Percentiles rank a stretch among this genome's conserved stretches.
Evolutionary conservation across 1,139 yeast genomes (phyloP).

Genomic region (Candida sp.): DNA sequence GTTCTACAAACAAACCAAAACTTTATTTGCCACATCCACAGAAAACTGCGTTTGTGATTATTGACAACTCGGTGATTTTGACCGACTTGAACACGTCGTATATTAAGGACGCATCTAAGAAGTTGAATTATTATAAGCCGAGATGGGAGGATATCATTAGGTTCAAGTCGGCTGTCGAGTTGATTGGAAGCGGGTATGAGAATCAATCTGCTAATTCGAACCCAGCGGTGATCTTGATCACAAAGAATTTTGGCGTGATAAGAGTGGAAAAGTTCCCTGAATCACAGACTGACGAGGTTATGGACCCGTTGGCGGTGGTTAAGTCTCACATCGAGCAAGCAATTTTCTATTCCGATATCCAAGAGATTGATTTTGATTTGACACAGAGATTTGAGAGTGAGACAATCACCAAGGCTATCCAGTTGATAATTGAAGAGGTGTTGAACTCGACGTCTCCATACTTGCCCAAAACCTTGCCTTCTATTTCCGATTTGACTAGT

Average conservation of each 20-base stretch:
- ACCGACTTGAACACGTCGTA: conserved; percentile 60
- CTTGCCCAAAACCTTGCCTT: conserved; percentile 32
- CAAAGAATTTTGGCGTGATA: conserved; percentile 66
- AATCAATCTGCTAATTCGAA: conserved; percentile 30
- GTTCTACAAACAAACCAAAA: conserved; percentile 45
- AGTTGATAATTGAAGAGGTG: conserved; percentile 56
- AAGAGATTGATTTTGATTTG: conserved; percentile 62
- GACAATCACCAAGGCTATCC: conserved; percentile 53
- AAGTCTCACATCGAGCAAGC: conserved; percentile 86
- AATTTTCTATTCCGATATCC: conserved; percentile 56
- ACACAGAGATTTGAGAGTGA: conserved; percentile 34
- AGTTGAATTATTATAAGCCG: conserved; percentile 43
- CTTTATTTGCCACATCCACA: conserved; percentile 65
- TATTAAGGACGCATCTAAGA: conserved; percentile 12
- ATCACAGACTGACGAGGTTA: conserved; percentile 15
- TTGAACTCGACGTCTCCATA: conserved; percentile 48
- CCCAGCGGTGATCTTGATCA: conserved; percentile 53
- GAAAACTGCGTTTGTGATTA: conserved; percentile 64
- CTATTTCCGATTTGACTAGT: conserved; percentile 27
- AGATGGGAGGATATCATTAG: conserved; percentile 82
- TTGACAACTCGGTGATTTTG: conserved; percentile 65
- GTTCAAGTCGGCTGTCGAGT: conserved; percentile 54
- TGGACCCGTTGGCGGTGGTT: conserved; percentile 44
- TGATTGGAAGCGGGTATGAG: conserved; percentile 69
- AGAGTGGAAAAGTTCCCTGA: conserved; percentile 55